These are phyloP conservation scores for Penicillium rolfsii DNA, from an alignment of 2,329 filamentous ascomycete species.

Conservation along the genomic window DNA sequence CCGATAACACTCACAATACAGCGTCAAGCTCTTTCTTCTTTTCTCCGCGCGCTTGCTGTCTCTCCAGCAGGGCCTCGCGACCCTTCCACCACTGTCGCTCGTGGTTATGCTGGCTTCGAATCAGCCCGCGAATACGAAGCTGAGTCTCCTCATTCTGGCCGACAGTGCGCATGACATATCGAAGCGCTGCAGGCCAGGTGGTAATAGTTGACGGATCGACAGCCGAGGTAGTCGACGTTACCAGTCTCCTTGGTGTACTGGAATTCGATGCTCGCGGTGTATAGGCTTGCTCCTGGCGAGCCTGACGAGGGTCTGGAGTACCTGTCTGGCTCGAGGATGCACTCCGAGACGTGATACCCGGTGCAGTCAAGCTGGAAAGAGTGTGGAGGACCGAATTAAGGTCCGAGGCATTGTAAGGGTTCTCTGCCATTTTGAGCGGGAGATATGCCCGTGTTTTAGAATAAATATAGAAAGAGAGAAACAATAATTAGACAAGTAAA, in stretches of 20 bases:
- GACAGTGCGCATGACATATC: conserved; percentile 56
- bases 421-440: conserved; percentile 19
- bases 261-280: conserved; percentile 6
- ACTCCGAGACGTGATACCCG: conserved; percentile 8
- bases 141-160: conserved; percentile 50
- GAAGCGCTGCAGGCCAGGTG: conserved; percentile 56
- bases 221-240: conserved; percentile 10
- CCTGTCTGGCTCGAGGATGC: conserved; percentile 8
- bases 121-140: conserved; percentile 58
- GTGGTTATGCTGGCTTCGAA: conserved; percentile 64
- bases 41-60: conserved; percentile 56
- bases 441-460: not conserved
- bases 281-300: not conserved
- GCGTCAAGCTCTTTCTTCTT: conserved; percentile 59
- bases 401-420: conserved; percentile 39
- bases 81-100: conserved; percentile 64
- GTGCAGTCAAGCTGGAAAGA: conserved; percentile 42
- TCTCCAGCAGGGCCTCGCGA: conserved; percentile 55
- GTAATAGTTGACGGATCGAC: conserved; percentile 53
- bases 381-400: conserved; percentile 48
- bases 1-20: conserved; percentile 52
- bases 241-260: conserved; percentile 13
- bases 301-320: conserved; percentile 2
- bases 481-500: not conserved
- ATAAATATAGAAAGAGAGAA: not conserved